phyloP scores from a whole-genome alignment of 2,329 filamentous ascomycete species.

The Trichoderma sp. region DNA sequence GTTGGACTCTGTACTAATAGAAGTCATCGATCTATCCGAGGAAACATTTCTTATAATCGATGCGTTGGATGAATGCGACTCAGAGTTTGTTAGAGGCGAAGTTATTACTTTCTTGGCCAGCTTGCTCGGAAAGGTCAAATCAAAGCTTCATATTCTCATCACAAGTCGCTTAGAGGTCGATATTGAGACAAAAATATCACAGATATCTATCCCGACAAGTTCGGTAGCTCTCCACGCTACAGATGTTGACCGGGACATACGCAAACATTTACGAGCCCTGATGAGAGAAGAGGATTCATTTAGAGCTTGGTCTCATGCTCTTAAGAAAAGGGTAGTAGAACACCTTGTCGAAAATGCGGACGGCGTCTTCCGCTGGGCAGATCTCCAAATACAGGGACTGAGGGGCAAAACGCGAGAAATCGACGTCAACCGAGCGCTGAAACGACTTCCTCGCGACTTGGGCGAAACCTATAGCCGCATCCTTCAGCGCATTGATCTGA shows the following conservation, averaged over 20 bases:
- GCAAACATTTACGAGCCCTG: background rate
- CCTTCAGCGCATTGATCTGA: background rate
- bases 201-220: background rate
- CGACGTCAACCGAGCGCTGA: background rate
- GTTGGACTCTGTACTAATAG: background rate
- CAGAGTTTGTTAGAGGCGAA: background rate
- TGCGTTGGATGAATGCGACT: background rate
- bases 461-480: background rate
- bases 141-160: background rate
- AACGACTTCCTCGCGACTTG: background rate
- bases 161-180: background rate
- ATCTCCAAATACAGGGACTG: background rate
- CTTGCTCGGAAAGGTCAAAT: background rate
- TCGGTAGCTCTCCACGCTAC: background rate
- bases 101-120: background rate
- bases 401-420: background rate
- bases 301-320: background rate
- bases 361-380: background rate
- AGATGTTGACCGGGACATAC: background rate
- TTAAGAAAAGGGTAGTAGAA: background rate
- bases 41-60: background rate
- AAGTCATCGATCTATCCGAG: background rate
- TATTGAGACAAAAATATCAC: background rate
- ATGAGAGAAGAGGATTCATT: background rate
- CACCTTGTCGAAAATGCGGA: background rate